Evolutionary conservation across 805 yeast species (phyloP).

Genomic region (Tetrapisispora fleetii): DNA sequence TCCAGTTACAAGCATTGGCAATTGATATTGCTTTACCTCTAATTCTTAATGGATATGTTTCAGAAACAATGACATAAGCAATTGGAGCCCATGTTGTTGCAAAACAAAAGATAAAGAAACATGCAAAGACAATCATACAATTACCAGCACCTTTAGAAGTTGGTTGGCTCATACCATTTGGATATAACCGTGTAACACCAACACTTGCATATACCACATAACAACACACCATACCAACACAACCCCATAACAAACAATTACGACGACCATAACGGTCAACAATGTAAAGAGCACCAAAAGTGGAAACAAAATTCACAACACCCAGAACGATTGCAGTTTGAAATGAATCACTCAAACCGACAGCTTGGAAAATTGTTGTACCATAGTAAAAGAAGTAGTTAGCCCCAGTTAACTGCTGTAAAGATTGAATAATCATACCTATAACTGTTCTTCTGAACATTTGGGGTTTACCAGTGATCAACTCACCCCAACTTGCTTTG

Average conservation of each 20-base stretch:
- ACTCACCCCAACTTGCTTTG: slow-evolving; percentile 54
- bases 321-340: slow-evolving; percentile 53
- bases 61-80: slow-evolving; percentile 57
- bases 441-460: slow-evolving; percentile 38
- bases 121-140: slow-evolving; percentile 63
- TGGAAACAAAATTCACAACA: slow-evolving; percentile 51
- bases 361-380: slow-evolving; percentile 52
- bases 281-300: slow-evolving; percentile 41
- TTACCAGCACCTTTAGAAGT: slow-evolving; percentile 48
- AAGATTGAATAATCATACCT: slow-evolving; percentile 51
- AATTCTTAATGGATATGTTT: slow-evolving; percentile 64
- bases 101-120: slow-evolving; percentile 64
- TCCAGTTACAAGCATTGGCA: slow-evolving; percentile 56
- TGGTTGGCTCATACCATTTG: slow-evolving; percentile 28
- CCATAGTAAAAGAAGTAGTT: slow-evolving; percentile 65
- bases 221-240: slow-evolving; percentile 40
- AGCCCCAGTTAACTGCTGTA: slow-evolving; percentile 64
- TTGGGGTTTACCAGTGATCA: slow-evolving; percentile 58
- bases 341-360: slow-evolving; percentile 50
- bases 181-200: slow-evolving; percentile 44
- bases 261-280: slow-evolving; percentile 53
- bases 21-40: slow-evolving; percentile 50
- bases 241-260: slow-evolving; percentile 39
- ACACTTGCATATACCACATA: slow-evolving; percentile 46
- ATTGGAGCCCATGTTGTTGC: slow-evolving; percentile 76